Conservation (phyloP, 208 protist genomes). For the Porcisia deanei region DNA sequence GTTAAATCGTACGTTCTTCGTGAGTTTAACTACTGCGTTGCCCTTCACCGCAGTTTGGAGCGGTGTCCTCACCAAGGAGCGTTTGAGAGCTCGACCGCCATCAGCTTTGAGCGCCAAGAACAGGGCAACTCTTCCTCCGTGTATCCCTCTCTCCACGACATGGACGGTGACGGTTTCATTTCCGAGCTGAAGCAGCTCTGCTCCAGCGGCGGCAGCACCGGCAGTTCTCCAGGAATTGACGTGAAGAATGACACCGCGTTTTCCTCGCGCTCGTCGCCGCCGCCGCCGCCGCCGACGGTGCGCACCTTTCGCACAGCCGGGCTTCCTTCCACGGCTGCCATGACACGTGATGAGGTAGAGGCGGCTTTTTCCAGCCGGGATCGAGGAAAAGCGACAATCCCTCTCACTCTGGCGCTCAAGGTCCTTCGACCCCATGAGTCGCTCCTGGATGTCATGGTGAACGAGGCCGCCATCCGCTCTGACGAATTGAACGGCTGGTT, state of each 20-base stretch:
- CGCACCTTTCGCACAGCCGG: slow-evolving; percentile 13
- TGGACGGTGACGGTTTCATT: slow-evolving; percentile 22
- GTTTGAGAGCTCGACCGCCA: slow-evolving; percentile 20
- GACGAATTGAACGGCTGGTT: slow-evolving; percentile 74
- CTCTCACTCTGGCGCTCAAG: slow-evolving; percentile 54
- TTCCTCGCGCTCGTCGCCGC: not conserved
- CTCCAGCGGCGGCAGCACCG: not conserved
- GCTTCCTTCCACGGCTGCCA: not conserved
- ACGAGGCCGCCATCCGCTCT: slow-evolving; percentile 73
- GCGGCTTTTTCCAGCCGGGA: slow-evolving; percentile 29
- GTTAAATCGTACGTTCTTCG: slow-evolving; percentile 53
- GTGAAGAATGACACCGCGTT: not conserved
- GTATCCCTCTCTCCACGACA: slow-evolving; percentile 15
- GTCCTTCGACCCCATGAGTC: slow-evolving; percentile 70
- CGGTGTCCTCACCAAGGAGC: slow-evolving; percentile 20
- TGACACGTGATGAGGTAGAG: slow-evolving; percentile 41
- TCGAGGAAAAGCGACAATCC: slow-evolving; percentile 23
- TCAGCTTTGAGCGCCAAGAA: slow-evolving; percentile 14
- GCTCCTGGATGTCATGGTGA: slow-evolving; percentile 78
- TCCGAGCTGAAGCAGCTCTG: slow-evolving; percentile 6
- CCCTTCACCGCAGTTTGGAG: slow-evolving; percentile 41
- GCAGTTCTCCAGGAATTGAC: not conserved
- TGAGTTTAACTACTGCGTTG: slow-evolving; percentile 81
- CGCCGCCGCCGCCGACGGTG: not conserved
- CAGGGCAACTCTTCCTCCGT: not conserved